Percentiles rank a stretch among this genome's conserved stretches.
phyloP scores from a whole-genome alignment of 1,139 yeast species.

The Candida pseudocylindracea region DNA sequence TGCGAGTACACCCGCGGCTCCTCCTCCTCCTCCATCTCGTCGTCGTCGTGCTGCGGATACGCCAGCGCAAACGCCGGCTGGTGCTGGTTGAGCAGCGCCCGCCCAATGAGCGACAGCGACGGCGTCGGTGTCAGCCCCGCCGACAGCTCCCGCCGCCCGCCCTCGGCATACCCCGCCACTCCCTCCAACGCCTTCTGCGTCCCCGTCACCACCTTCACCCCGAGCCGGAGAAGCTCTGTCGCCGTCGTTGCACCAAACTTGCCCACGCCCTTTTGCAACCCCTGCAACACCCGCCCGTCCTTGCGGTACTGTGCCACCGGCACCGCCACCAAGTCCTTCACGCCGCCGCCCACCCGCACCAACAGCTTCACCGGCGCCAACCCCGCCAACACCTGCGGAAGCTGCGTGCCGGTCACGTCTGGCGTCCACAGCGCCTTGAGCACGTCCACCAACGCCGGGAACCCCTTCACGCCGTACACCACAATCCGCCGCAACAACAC shows the following conservation, averaged over 20 bases:
- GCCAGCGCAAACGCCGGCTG: constrained; percentile 8
- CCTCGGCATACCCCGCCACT: constrained; percentile 59
- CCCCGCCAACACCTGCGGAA: constrained; percentile 65
- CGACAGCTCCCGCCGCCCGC: constrained; percentile 29
- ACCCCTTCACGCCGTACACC: constrained; percentile 60
- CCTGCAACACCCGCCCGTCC: constrained; percentile 47
- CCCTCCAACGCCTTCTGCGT: constrained; percentile 66
- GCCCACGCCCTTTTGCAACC: constrained; percentile 56
- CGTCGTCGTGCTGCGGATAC: constrained; percentile 7
- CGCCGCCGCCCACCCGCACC: constrained; percentile 58
- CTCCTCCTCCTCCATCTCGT: constrained; percentile 3
- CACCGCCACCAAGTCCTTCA: constrained; percentile 47
- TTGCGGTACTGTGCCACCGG: constrained; percentile 56
- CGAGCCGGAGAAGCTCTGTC: constrained; percentile 59
- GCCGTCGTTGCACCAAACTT: constrained; percentile 68
- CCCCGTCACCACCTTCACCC: constrained; percentile 75
- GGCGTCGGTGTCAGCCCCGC: constrained; percentile 1
- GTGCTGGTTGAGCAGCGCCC: constrained; percentile 7
- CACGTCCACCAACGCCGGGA: constrained; percentile 28
- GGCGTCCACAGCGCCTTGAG: constrained; percentile 71
- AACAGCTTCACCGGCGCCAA: constrained; percentile 63
- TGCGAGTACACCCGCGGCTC: constrained; percentile 24
- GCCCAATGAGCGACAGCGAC: constrained; percentile 1
- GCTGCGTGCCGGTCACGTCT: constrained; percentile 50
- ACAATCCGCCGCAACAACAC: constrained; percentile 37